Base-by-base conservation (phyloP, 106 monocot genomes). In the Phalaenopsis aphrodite region DNA sequence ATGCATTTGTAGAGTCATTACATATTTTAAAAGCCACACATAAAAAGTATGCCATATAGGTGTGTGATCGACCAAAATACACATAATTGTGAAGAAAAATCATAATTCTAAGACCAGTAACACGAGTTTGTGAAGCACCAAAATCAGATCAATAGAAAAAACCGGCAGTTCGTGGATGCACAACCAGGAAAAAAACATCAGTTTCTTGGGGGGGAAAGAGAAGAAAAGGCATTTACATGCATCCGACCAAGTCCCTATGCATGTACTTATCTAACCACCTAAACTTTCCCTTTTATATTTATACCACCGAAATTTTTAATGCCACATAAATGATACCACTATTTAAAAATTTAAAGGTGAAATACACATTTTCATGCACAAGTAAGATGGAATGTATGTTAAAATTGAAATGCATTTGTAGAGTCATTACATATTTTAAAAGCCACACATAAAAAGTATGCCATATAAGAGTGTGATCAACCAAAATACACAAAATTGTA, bases 311-410 rank as follows among this genome's bases (percentile, higher is more conserved):
- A 30, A 30, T 30, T 30, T 30, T 30, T 30, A 30, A 30, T 30
- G 30, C 30, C 30, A 30, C 30, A 30, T 30, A 30, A 30, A 30
- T 30, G 0, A 30, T 30, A 30, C 30, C 30, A 30, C 30, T 0
- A 30, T 30, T 72, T 92, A 80, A 98, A 87, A 77, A 94, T 88
- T 94, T 30, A 30, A 30, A 30, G 30, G 30, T 30, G 30, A 30
- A 30, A 30, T 30, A 30, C 30, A 30, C 30, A 30, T 30, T 30
- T 30, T 30, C 30, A 30, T 30, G 30, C 30, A 58, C 30, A 30
- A 30, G 30, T 30, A 30, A 30, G 30, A 30, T 30, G 30, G 30
- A 30, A 0, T 30, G 30, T 30, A 30, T 30, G 30, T 30, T 30
- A 30, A 30, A 30, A 30, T 30, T 94, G 85, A 86, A 61, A 46